phyloP scores from a whole-genome alignment of 768 basidiomycete genomes.

The Suillus alpinus region DNA sequence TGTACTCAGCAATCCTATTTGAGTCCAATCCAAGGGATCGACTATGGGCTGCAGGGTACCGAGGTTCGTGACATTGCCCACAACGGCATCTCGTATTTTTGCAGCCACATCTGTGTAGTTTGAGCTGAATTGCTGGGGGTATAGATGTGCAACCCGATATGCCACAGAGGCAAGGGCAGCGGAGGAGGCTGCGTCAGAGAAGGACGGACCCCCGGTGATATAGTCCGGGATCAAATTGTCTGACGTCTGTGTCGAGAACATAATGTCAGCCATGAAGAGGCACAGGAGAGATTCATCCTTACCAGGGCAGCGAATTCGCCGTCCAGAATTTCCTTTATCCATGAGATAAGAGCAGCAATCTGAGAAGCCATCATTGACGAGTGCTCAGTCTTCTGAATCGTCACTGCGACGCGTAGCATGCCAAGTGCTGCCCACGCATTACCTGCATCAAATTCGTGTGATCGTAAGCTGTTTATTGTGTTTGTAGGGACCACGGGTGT shows the following conservation, averaged over 20 bases:
- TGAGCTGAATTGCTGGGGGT: slow-evolving; percentile 29
- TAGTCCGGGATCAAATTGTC: slow-evolving; percentile 37
- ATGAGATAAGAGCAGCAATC: slow-evolving; percentile 26
- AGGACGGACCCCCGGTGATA: slow-evolving; percentile 26
- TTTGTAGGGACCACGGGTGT: not conserved
- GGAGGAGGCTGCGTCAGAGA: slow-evolving; percentile 36
- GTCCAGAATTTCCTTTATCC: slow-evolving; percentile 44
- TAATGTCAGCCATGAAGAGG: not conserved
- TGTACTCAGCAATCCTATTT: slow-evolving; percentile 16
- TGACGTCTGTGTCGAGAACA: slow-evolving; percentile 17
- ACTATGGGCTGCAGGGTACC: slow-evolving; percentile 36
- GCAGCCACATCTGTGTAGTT: slow-evolving; percentile 29
- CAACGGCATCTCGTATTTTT: slow-evolving; percentile 30
- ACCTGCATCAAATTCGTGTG: slow-evolving; percentile 9
- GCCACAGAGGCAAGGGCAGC: slow-evolving; percentile 25
- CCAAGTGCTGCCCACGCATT: slow-evolving; percentile 43
- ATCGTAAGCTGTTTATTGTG: not conserved
- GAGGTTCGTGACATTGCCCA: slow-evolving; percentile 31
- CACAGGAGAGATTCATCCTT: not conserved
- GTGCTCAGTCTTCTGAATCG: slow-evolving; percentile 31
- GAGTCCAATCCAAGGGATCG: slow-evolving; percentile 33
- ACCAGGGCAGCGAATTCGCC: slow-evolving; percentile 44
- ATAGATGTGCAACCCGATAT: slow-evolving; percentile 25
- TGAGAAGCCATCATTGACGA: slow-evolving; percentile 27
- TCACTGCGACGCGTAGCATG: slow-evolving; percentile 38